Evolutionary conservation across 2,329 filamentous ascomycete species (phyloP), one percentile per base, ranked within the genome.

Genomic region (Claviceps arundinis): DNA sequence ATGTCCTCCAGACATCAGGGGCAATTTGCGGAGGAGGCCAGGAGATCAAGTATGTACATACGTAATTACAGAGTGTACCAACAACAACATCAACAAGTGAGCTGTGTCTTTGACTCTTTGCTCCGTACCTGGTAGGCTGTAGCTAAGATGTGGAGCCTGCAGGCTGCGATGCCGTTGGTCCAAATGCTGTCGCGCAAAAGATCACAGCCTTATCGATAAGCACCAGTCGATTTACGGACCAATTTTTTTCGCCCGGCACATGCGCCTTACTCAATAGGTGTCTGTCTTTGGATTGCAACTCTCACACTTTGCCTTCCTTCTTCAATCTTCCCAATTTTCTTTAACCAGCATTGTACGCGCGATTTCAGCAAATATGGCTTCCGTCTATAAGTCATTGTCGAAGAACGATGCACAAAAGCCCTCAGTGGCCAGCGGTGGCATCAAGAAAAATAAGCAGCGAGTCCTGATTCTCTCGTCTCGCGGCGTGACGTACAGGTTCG

Each of bases 381-480:
- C 84, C 43, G 84, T 88, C 26, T 88, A 87, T 71, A 88, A 88
- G 65, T 82, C 84, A 16, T 71, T 89, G 50, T 84, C 82, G 5
- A 87, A 85, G 68, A 68, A 70, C 52, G 71, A 68, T 51, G 68
- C 69, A 55, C 68, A 71, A 49, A 77, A 78, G 59, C 64, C 70
- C 49, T 75, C 80, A 47, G 71, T 65, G 37, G 70, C 67, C 50
- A 70, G 66, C 56, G 74, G 73, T 66, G 74, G 73, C 54, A 61
- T 72, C 47, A 76, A 71, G 65, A 85, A 77, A 70, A 85, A 82
- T 65, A 84, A 80, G 72, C 82, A 84, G 68, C 76, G 89, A 62
- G 87, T 97, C 50, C 75, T 98, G 57, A 90, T 97, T 62, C 76
- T 98, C 60, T 93, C 88, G 26, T 96, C 90, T 24, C 78, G 93